Evolutionary conservation across 1,139 yeast species (phyloP).

Genomic region (Kodamaea suecica): DNA sequence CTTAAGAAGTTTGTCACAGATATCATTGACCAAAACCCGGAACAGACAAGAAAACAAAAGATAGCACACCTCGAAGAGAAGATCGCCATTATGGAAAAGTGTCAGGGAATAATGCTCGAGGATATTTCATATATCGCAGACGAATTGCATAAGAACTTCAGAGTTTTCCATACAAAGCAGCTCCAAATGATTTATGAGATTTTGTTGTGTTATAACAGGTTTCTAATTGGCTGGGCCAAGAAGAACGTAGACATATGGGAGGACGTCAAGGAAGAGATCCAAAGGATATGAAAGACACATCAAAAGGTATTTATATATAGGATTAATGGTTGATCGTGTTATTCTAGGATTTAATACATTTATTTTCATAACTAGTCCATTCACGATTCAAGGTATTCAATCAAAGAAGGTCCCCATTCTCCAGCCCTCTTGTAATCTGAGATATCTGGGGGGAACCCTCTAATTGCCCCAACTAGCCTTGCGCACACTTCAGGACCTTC

Average conservation of each 20-base stretch:
- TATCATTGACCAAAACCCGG: conserved; percentile 70
- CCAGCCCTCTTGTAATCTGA: conserved; percentile 35
- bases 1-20: conserved; percentile 59
- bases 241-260: conserved; percentile 73
- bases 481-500: conserved; percentile 49
- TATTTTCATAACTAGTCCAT: too few species aligned
- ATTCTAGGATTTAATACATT: too few species aligned
- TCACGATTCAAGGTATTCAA: conserved; percentile 22
- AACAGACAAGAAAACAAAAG: conserved; percentile 57
- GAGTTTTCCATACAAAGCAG: conserved; percentile 49
- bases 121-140: conserved; percentile 56
- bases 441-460: conserved; percentile 40
- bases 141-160: conserved; percentile 48
- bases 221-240: conserved; percentile 66
- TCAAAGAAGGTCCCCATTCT: conserved; percentile 41
- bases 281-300: conserved; percentile 19
- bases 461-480: conserved; percentile 39
- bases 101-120: conserved; percentile 54
- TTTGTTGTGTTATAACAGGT: conserved; percentile 51
- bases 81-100: conserved; percentile 52
- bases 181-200: conserved; percentile 43
- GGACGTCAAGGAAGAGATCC: conserved; percentile 52
- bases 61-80: conserved; percentile 51
- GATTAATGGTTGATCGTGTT: too few species aligned
- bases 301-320: neutral